phyloP scores from a whole-genome alignment of 305 asterid genomes.

The Nicotiana rustica region DNA sequence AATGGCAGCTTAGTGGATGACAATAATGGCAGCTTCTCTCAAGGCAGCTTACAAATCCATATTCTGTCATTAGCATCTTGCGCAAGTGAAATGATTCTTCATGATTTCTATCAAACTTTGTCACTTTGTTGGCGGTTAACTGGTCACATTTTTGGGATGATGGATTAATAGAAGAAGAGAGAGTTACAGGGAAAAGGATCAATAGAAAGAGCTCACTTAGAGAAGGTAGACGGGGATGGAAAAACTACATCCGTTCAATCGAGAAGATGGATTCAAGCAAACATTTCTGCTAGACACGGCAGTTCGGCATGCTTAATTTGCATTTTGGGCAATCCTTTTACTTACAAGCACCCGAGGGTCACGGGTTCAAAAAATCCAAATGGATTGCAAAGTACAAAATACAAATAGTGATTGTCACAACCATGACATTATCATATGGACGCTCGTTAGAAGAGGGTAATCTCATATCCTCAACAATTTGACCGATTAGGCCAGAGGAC shows the following conservation, averaged over 20 bases:
- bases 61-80: not conserved
- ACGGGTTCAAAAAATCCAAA: not conserved
- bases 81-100: not conserved
- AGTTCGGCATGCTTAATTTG: not conserved
- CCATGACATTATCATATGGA: not conserved
- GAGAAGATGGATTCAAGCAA: not conserved
- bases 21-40: not conserved
- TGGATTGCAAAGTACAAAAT: not conserved
- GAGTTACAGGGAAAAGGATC: not conserved
- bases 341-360: not conserved
- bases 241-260: not conserved
- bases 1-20: not conserved
- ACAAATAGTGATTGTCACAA: not conserved
- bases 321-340: not conserved
- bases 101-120: not conserved
- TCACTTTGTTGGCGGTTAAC: not conserved
- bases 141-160: not conserved
- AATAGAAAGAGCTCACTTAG: constrained; percentile 2
- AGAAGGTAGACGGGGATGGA: not conserved
- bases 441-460: not conserved
- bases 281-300: not conserved
- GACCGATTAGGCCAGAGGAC: constrained; percentile 12
- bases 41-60: not conserved
- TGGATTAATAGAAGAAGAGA: constrained; percentile 1
- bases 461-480: constrained; percentile 5